Conservation (phyloP, 345 rosid species). For the Toxicodendron radicans region DNA sequence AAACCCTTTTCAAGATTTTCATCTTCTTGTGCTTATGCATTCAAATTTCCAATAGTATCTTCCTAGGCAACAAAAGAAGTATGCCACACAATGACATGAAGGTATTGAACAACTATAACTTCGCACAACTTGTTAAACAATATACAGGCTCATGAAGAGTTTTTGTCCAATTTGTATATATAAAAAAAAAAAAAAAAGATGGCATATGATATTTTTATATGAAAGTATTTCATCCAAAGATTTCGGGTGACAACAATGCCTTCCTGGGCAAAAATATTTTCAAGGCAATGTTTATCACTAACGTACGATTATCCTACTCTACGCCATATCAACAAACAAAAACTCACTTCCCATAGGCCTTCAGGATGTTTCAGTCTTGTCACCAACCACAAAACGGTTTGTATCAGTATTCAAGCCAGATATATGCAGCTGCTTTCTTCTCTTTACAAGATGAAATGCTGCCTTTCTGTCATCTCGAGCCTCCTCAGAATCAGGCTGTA, state of each 20-base stretch:
- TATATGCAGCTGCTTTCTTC: conserved; percentile 65
- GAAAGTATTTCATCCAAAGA: too few relatives aligned
- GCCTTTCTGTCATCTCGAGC: conserved; percentile 59
- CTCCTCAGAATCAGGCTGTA: conserved; percentile 59
- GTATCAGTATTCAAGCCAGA: conserved; percentile 45
- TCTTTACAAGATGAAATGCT: conserved; percentile 64
- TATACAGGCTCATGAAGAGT: too few relatives aligned
- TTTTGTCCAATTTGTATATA: too few relatives aligned
- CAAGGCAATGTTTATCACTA: background rate
- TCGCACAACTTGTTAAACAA: too few relatives aligned
- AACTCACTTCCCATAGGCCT: background rate
- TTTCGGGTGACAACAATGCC: too few relatives aligned
- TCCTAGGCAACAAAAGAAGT: conserved; percentile 28
- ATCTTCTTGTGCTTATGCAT: conserved; percentile 26
- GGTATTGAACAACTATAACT: too few relatives aligned
- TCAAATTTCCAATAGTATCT: conserved; percentile 30
- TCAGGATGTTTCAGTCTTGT: conserved; percentile 38
- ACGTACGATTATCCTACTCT: too few relatives aligned
- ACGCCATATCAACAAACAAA: background rate
- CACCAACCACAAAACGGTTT: conserved; percentile 57
- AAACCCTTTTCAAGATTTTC: conserved; percentile 32
- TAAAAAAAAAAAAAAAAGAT: too few relatives aligned
- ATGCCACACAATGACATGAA: too few relatives aligned
- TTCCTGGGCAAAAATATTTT: too few relatives aligned
- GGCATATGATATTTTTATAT: too few relatives aligned